Percentiles rank a stretch among this genome's conserved stretches.
Conservation (phyloP, 1,139 yeast species). For the Candida tetrigidarum region DNA sequence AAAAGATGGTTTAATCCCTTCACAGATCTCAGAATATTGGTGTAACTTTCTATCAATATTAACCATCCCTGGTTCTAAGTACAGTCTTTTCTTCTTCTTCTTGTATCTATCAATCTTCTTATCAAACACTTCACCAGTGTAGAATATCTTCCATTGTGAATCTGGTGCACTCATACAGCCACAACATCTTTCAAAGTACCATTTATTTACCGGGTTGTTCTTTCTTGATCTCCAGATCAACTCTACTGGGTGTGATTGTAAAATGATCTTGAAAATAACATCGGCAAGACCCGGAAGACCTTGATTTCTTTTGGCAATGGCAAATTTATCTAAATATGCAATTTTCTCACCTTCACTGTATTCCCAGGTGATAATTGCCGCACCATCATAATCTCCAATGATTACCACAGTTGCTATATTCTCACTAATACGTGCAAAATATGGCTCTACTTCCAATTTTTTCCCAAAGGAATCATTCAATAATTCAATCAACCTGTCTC, state of each 20-base stretch:
- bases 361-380: constrained; percentile 90
- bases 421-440: constrained; percentile 65
- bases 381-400: constrained; percentile 95
- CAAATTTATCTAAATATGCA: constrained; percentile 91
- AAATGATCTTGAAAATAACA: constrained; percentile 81
- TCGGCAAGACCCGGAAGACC: constrained; percentile 96
- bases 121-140: constrained; percentile 58
- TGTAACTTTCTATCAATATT: constrained; percentile 33
- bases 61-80: constrained; percentile 21
- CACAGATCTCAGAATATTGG: constrained; percentile 35
- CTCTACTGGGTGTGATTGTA: constrained; percentile 71
- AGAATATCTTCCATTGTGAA: constrained; percentile 71
- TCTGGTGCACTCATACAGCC: constrained; percentile 63
- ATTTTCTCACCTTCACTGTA: constrained; percentile 24
- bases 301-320: constrained; percentile 80
- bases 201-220: constrained; percentile 89
- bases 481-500: constrained; percentile 57
- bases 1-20: constrained; percentile 40
- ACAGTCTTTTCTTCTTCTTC: constrained; percentile 16
- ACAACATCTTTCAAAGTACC: constrained; percentile 93
- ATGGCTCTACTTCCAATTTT: constrained; percentile 63
- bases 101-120: constrained; percentile 34
- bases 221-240: constrained; percentile 88
- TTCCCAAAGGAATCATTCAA: constrained; percentile 84
- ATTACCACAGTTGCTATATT: constrained; percentile 76